These are phyloP conservation scores for Nakazawaea populi DNA, from an alignment of 805 yeast genomes.

Conservation along the genomic window DNA sequence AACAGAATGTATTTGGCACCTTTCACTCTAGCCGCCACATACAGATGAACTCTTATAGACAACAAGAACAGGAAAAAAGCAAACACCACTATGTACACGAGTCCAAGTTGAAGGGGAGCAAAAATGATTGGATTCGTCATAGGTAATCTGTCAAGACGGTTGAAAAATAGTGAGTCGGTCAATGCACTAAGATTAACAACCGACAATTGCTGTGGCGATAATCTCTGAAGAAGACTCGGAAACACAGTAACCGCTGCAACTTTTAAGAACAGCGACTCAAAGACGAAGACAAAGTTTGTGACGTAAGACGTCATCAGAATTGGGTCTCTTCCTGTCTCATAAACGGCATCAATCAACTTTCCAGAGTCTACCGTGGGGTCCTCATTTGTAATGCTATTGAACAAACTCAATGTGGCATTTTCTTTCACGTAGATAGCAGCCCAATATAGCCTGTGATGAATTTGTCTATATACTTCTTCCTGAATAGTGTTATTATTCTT, in stretches of 20 bases:
- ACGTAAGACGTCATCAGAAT: constrained; percentile 39
- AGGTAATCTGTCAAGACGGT: constrained; percentile 43
- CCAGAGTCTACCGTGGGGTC: constrained; percentile 21
- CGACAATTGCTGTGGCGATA: background rate
- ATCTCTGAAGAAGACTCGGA: background rate
- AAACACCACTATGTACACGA: constrained; percentile 63
- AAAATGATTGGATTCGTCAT: constrained; percentile 40
- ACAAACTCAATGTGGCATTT: constrained; percentile 36
- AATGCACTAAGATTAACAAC: constrained; percentile 12
- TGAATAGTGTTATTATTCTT: constrained; percentile 23
- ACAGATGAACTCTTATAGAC: constrained; percentile 47
- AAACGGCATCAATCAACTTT: constrained; percentile 31
- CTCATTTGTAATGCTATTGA: constrained; percentile 33
- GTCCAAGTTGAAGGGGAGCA: constrained; percentile 73
- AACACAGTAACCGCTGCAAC: constrained; percentile 1
- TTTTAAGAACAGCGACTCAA: constrained; percentile 27
- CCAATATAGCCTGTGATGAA: constrained; percentile 61
- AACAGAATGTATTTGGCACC: constrained; percentile 42
- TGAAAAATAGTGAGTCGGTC: constrained; percentile 27
- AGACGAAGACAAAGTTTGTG: constrained; percentile 31
- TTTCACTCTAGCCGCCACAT: constrained; percentile 39
- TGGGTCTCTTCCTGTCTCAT: constrained; percentile 64
- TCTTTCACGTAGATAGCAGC: constrained; percentile 46
- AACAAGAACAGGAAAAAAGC: constrained; percentile 69
- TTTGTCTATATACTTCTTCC: constrained; percentile 34